phyloP scores from a whole-genome alignment of 2,329 filamentous ascomycete genomes.

The Sphaceloma murrayae region DNA sequence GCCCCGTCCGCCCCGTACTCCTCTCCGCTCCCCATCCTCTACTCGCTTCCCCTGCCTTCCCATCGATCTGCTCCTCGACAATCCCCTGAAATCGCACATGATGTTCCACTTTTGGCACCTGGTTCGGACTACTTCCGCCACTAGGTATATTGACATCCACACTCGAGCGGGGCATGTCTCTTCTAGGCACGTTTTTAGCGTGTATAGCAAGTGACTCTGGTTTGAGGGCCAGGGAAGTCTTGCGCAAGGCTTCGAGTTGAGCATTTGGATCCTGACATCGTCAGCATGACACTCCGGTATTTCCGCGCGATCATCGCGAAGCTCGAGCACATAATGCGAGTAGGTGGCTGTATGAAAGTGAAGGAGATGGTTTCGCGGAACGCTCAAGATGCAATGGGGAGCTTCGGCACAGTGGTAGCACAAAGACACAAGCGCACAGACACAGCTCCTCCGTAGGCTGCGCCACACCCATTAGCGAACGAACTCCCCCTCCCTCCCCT shows the following conservation, averaged over 20 bases:
- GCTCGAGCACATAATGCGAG: too few species aligned
- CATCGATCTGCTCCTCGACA: not conserved
- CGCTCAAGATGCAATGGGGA: too few species aligned
- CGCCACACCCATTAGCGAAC: not conserved
- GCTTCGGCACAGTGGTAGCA: too few species aligned
- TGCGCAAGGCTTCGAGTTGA: constrained; percentile 39
- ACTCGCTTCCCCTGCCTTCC: not conserved
- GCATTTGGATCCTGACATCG: constrained; percentile 40
- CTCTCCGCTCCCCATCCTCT: not conserved
- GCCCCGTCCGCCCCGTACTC: not conserved
- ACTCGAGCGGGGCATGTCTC: constrained; percentile 25
- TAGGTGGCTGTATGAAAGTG: too few species aligned
- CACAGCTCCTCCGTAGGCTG: too few species aligned
- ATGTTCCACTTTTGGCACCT: constrained; percentile 4
- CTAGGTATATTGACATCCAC: not conserved
- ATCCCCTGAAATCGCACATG: constrained; percentile 4
- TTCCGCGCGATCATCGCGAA: too few species aligned
- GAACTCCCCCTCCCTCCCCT: not conserved
- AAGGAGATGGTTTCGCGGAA: not conserved
- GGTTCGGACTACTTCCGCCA: constrained; percentile 1
- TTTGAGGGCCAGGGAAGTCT: constrained; percentile 33
- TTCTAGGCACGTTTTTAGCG: constrained; percentile 22
- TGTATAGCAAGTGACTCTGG: constrained; percentile 26
- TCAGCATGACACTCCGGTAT: too few species aligned
- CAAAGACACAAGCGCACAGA: too few species aligned